These are phyloP conservation scores for Rhizopogon rudus DNA, from an alignment of 768 basidiomycete species.

Conservation along the genomic window DNA sequence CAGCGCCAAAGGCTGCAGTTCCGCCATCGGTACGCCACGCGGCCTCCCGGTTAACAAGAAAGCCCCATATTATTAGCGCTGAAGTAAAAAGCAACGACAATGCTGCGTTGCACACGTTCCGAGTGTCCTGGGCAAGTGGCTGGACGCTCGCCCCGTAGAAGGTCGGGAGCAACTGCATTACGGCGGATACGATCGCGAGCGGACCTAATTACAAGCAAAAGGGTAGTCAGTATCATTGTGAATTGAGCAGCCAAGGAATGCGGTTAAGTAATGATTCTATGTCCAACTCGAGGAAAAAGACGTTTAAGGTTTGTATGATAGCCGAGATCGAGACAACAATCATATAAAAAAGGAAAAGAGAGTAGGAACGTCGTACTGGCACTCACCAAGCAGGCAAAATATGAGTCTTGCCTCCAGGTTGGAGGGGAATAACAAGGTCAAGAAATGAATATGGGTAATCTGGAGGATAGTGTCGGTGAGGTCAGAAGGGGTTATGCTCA, in stretches of 20 bases:
- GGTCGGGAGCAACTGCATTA: constrained; percentile 81
- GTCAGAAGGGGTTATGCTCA: background rate
- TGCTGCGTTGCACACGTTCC: constrained; percentile 94
- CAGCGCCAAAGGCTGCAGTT: constrained; percentile 88
- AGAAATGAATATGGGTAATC: constrained; percentile 97
- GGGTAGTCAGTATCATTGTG: background rate
- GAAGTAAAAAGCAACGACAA: constrained; percentile 92
- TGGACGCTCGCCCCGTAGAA: constrained; percentile 30
- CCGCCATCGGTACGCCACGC: constrained; percentile 98
- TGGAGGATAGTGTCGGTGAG: constrained; percentile 24
- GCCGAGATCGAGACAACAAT: background rate
- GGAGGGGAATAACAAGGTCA: constrained; percentile 93
- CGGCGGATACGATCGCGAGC: constrained; percentile 76
- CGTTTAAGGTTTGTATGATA: no score
- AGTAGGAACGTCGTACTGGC: background rate
- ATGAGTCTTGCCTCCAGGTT: constrained; percentile 83
- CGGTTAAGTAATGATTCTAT: background rate
- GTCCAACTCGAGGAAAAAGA: background rate
- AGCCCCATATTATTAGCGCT: constrained; percentile 90
- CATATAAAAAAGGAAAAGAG: background rate
- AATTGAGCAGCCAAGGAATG: background rate
- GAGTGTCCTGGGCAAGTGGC: constrained; percentile 64
- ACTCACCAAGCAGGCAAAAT: constrained; percentile 71
- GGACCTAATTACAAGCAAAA: constrained; percentile 46
- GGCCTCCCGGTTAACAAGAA: constrained; percentile 79